A percentile compares a stretch with the other conserved stretches of the same genome.
These are phyloP conservation scores for Linnemannia zychae DNA, from an alignment of 192 early-diverging fungal genomes.

Conservation along the genomic window DNA sequence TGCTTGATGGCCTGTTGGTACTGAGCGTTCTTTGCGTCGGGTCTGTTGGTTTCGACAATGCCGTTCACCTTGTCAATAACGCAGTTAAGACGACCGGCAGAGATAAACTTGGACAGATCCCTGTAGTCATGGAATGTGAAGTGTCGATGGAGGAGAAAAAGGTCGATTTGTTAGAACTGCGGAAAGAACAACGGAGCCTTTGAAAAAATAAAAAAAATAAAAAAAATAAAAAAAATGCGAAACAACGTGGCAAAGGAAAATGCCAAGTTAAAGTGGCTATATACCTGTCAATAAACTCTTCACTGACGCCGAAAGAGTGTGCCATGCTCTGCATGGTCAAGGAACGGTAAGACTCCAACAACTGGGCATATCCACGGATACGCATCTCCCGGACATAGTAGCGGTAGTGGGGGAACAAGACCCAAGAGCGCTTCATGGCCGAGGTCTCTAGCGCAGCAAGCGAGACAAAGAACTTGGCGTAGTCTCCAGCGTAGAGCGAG, in stretches of 20 bases:
- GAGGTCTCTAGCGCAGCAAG: constrained; percentile 87
- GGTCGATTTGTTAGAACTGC: neutral
- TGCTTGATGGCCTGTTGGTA: constrained; percentile 97
- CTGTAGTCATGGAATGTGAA: constrained; percentile 53
- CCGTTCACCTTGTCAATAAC: constrained; percentile 99
- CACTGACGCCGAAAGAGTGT: constrained; percentile 93
- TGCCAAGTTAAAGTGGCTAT: neutral
- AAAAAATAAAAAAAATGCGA: neutral
- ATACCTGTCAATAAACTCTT: constrained; percentile 94
- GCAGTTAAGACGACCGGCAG: constrained; percentile 95
- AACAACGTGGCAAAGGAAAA: constrained; percentile 21
- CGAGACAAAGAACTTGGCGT: constrained; percentile 92
- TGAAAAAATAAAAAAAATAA: neutral
- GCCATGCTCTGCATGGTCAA: constrained; percentile 98
- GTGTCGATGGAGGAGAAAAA: neutral
- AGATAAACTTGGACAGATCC: constrained; percentile 95
- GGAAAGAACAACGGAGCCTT: neutral
- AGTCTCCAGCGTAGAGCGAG: constrained; percentile 92
- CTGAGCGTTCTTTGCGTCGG: constrained; percentile 98
- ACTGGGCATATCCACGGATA: constrained; percentile 95
- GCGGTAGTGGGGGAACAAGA: constrained; percentile 88
- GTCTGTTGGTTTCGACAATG: constrained; percentile 97
- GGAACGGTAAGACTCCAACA: constrained; percentile 95
- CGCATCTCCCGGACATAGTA: constrained; percentile 99
- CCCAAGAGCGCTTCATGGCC: constrained; percentile 80